These are phyloP conservation scores for Collybia sp. DNA, from an alignment of 768 basidiomycete species.

Conservation along the genomic window DNA sequence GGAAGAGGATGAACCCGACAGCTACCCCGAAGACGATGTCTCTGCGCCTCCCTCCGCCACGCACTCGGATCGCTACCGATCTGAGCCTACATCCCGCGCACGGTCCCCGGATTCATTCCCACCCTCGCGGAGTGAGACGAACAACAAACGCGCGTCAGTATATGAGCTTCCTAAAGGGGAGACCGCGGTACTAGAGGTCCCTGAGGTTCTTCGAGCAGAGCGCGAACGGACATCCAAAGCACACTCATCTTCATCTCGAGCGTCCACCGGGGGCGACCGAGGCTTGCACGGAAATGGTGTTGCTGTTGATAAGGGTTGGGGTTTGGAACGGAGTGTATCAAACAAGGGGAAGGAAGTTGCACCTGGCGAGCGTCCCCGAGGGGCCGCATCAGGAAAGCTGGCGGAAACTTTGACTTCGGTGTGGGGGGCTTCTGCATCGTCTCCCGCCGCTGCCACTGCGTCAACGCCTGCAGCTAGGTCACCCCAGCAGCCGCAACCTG, in stretches of 20 bases:
- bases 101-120: constrained; percentile 35
- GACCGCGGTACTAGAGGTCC: background rate
- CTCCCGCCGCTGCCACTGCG: constrained; percentile 10
- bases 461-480: constrained; percentile 7
- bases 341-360: constrained; percentile 10
- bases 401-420: constrained; percentile 39
- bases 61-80: constrained; percentile 33
- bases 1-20: constrained; percentile 69
- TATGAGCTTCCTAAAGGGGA: constrained; percentile 10
- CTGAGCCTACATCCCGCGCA: constrained; percentile 47
- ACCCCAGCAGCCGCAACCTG: constrained; percentile 18
- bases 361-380: constrained; percentile 14
- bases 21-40: constrained; percentile 61
- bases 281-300: background rate
- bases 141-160: constrained; percentile 18
- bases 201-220: constrained; percentile 14
- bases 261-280: constrained; percentile 1
- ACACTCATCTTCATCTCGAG: background rate
- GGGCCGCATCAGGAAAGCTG: constrained; percentile 23
- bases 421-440: constrained; percentile 33
- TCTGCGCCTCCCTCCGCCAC: constrained; percentile 24
- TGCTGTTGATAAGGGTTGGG: background rate
- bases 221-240: constrained; percentile 5
- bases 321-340: constrained; percentile 15
- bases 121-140: constrained; percentile 11